Base-by-base conservation (phyloP, 148 eudicot species). In the Polygonum aviculare region DNA sequence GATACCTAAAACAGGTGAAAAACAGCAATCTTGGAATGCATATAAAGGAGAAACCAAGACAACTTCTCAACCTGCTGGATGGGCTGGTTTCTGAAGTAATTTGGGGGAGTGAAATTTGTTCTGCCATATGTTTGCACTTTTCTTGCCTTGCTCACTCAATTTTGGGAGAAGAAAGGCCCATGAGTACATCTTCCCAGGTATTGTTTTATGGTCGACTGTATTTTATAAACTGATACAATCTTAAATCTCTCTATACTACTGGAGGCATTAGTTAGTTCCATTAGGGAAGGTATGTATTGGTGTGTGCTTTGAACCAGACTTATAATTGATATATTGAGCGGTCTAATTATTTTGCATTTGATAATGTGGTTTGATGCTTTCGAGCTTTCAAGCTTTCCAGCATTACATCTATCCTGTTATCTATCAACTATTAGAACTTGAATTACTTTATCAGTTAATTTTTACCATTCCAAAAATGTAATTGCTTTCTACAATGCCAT, bases 61-160 rank as follows among this genome's bases (percentile, higher is more conserved):
- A 2, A 78, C 83, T 51, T 80, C 97, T 49, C 93, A 96, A 78
- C 98, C 99, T 57, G 90, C 99, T 70, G 98, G 99, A 70, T 96
- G 98, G 99, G 94, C 99, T 74, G 98, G 98, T 55, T 96, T 95
- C 81, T 94, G 81, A 89, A 77, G 51, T 44, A 18, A 36, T 12
- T 8, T 40, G 77, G 12, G 78, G 62, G 39, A 51, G 45, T 57
- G 8, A 5, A 6, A 57, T 57, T 19, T 57, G 47, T 57, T 22
- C 9, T 7, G 35, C 7, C 3, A 10, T 19, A 19, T 21, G 26
- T 57, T 57, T 57, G 63, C 63, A 21, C 3, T 57, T 57, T 57
- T 57, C 33, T 21, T 19, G 63, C 31, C 63, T 57, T 57, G 63
- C 31, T 57, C 33, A 19, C 63, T 57, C 31, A 10, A 57, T 57